Percentiles rank a stretch among this genome's conserved stretches.
phyloP scores from a whole-genome alignment of 169 alveolate genomes.

The Cystoisospora suis region DNA sequence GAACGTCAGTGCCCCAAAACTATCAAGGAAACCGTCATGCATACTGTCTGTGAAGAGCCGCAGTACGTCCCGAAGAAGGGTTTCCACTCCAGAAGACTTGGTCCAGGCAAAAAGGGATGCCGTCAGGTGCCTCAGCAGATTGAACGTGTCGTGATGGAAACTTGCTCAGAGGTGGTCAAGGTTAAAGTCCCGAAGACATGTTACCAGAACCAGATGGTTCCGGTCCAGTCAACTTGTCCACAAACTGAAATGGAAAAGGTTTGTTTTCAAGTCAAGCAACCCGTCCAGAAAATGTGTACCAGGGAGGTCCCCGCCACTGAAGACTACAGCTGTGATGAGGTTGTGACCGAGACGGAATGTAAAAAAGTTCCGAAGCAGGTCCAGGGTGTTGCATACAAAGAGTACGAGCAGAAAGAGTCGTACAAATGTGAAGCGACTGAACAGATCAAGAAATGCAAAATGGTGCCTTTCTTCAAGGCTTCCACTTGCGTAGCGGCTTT shows the following conservation, averaged over 20 bases:
- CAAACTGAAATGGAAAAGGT: constrained; percentile 23
- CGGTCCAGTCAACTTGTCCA: constrained; percentile 22
- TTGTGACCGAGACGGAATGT: constrained; percentile 15
- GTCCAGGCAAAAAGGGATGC: constrained; percentile 28
- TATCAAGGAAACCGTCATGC: constrained; percentile 3
- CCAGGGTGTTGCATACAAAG: constrained; percentile 27
- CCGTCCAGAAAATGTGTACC: constrained; percentile 19
- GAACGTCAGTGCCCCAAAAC: constrained; percentile 12
- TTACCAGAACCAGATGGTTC: background rate
- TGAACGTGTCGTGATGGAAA: background rate
- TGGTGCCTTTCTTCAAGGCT: constrained; percentile 5
- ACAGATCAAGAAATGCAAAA: constrained; percentile 33
- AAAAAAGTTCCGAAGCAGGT: constrained; percentile 23
- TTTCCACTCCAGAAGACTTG: background rate
- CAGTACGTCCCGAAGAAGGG: background rate
- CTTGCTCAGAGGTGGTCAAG: constrained; percentile 11
- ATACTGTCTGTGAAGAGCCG: constrained; percentile 10
- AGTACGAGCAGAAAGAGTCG: background rate
- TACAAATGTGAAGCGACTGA: constrained; percentile 25
- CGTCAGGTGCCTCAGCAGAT: constrained; percentile 12
- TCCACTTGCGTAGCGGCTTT: constrained; percentile 24
- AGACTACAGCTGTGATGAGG: constrained; percentile 21
- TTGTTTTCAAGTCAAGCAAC: background rate
- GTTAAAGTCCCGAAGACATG: constrained; percentile 16
- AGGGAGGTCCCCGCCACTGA: constrained; percentile 27